These are phyloP conservation scores for Quercus ilex DNA, from an alignment of 306 rosid species.

Conservation along the genomic window DNA sequence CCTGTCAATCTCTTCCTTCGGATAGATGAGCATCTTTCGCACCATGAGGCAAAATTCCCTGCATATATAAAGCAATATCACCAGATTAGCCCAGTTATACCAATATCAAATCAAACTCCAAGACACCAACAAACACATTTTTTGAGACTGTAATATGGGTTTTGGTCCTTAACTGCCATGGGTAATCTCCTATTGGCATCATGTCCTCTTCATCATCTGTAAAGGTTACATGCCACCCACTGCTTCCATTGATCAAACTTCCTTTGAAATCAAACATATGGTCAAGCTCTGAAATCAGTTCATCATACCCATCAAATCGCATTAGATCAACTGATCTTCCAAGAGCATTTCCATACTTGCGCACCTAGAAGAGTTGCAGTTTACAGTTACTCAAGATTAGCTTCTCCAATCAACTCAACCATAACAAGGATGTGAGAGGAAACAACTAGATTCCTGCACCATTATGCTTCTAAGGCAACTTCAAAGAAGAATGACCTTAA, in stretches of 20 bases:
- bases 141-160: not conserved
- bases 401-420: not conserved
- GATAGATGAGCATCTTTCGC: slow-evolving; percentile 47
- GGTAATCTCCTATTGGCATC: slow-evolving; percentile 41
- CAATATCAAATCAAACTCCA: too few species aligned
- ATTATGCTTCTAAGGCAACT: not conserved
- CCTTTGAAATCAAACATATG: slow-evolving; percentile 59
- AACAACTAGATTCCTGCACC: not conserved
- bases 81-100: not conserved
- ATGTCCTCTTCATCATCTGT: slow-evolving; percentile 44
- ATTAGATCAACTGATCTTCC: slow-evolving; percentile 61
- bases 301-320: slow-evolving; percentile 39
- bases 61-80: slow-evolving; percentile 23
- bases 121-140: not conserved
- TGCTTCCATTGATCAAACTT: slow-evolving; percentile 45
- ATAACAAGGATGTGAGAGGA: not conserved
- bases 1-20: slow-evolving; percentile 40
- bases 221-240: slow-evolving; percentile 60
- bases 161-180: slow-evolving; percentile 56
- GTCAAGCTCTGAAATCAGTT: slow-evolving; percentile 55
- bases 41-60: slow-evolving; percentile 51
- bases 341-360: slow-evolving; percentile 52
- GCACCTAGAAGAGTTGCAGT: slow-evolving; percentile 49
- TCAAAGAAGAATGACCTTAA: not conserved
- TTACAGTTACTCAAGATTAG: not conserved